These are phyloP conservation scores for Ustilago curta DNA, from an alignment of 1,284 basidiomycete species.

Conservation along the genomic window DNA sequence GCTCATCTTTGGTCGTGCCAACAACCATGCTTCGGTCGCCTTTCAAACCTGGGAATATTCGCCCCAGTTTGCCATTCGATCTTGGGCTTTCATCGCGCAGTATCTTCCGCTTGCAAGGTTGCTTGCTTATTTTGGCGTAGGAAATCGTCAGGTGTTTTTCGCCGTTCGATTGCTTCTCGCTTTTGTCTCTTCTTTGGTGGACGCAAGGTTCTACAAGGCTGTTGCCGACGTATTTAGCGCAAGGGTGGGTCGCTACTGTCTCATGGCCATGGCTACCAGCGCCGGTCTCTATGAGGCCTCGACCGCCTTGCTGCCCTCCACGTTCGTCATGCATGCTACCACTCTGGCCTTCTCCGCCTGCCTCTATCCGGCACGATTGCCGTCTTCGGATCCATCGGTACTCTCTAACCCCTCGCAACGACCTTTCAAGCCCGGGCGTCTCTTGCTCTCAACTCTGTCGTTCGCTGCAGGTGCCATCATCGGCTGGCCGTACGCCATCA, in stretches of 20 bases:
- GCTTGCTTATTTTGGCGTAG: conserved; percentile 27
- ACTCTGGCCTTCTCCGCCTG: conserved; percentile 84
- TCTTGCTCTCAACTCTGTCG: conserved; percentile 75
- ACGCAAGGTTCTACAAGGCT: conserved; percentile 85
- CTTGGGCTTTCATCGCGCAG: conserved; percentile 87
- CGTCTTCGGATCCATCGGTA: conserved; percentile 27
- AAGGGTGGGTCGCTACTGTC: conserved; percentile 87
- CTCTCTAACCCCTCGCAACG: conserved; percentile 40
- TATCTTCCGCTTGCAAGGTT: conserved; percentile 60
- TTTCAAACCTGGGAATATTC: conserved; percentile 99
- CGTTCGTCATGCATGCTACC: conserved; percentile 92
- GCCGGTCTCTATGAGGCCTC: conserved; percentile 95
- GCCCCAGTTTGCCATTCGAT: conserved; percentile 87
- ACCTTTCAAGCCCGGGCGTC: conserved; percentile 49
- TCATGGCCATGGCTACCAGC: conserved; percentile 85
- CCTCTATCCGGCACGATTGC: conserved; percentile 75
- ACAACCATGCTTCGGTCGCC: conserved; percentile 62
- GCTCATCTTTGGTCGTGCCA: conserved; percentile 73
- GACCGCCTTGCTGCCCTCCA: conserved; percentile 78
- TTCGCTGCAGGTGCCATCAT: conserved; percentile 88
- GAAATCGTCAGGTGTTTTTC: conserved; percentile 86
- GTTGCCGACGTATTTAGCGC: conserved; percentile 86
- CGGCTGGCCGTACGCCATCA: conserved; percentile 94
- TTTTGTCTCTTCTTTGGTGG: conserved; percentile 79
- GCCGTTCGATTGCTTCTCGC: conserved; percentile 84